Base-by-base conservation (phyloP, 2,329 filamentous ascomycete species). In the Alternaria dauci region DNA sequence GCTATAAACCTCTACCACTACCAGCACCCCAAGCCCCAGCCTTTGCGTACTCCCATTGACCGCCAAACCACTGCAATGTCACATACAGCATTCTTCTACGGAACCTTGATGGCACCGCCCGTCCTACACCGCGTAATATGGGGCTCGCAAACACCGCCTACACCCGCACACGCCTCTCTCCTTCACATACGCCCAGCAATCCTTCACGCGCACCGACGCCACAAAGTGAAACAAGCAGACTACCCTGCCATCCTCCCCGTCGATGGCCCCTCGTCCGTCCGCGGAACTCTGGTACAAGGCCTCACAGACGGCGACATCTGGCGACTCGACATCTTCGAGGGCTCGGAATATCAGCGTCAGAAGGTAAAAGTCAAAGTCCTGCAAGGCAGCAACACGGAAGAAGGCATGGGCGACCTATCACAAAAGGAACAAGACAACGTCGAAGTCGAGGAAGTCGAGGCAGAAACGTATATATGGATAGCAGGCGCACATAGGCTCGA, bases 111-210 rank as follows among this genome's bases (percentile, higher is more conserved):
- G 93, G 91, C 90, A n/a, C 88, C 91, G 0, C 87, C 91, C 72
- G 89, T 98, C 71, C 92, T 98, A 69, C 90, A 91, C 80, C 90
- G 91, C 34, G 93, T 97, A 43, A 92, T 92, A 78, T 92, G 94
- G 79, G 87, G 88, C 67, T 79, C 80, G 8, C 77, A 81, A 16
- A 84, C 63, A 72, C 86, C 72, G 36, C 85, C 77, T 72, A 83
- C 77, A 2, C 63, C 70, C 76, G 84, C 81, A 64, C 84, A 85
- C 73, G 81, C 79, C 59, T 76, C 77, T 12, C 78, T 86, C 47
- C 81, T 94, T 36, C 87, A 87, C 63, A 86, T 93, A 75, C 84
- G 84, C 0, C 91, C 93, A 0, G 94, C 94, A 14, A 81, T 96
- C n/a, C 85, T 98, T 0, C 86, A 89, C 62, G 83, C 85, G 44